phyloP scores from a whole-genome alignment of 176 grass and related monocot genomes.

The Oryza meridionalis region DNA sequence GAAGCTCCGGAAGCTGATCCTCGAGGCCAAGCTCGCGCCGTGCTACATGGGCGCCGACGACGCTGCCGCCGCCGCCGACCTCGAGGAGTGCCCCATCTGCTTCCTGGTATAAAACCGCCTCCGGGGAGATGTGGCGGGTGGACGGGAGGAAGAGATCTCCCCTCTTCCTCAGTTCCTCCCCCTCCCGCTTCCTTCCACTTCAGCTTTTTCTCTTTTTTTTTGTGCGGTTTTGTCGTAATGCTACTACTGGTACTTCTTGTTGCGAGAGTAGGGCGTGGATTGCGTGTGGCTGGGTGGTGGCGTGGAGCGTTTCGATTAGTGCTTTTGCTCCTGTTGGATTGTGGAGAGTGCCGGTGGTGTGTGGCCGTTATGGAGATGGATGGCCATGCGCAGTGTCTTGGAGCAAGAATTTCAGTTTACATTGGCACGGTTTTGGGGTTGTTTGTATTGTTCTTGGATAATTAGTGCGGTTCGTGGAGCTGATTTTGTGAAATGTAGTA shows the following conservation, averaged over 20 bases:
- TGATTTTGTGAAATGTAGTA: not conserved
- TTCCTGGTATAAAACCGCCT: constrained; percentile 61
- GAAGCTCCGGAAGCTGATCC: constrained; percentile 97
- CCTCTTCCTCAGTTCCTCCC: no score
- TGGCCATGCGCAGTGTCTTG: not conserved
- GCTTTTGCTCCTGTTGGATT: constrained; percentile 26
- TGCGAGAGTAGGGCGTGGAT: not conserved
- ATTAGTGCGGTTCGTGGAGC: not conserved
- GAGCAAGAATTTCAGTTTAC: constrained; percentile 13
- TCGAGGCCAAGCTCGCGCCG: constrained; percentile 94
- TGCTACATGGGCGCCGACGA: constrained; percentile 86
- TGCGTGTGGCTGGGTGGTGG: not conserved
- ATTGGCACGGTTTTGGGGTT: not conserved
- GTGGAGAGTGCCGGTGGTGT: not conserved
- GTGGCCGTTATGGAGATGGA: not conserved
- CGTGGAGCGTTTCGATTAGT: not conserved
- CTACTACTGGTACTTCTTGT: not conserved
- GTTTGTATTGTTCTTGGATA: constrained; percentile 6
- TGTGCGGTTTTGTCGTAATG: not conserved
- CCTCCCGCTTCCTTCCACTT: not conserved
- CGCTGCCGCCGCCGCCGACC: constrained; percentile 45
- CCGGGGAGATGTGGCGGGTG: no score
- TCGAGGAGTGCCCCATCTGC: constrained; percentile 99
- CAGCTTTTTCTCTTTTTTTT: not conserved
- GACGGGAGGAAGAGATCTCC: constrained; percentile 31